Base-by-base conservation (phyloP, 2,329 filamentous ascomycete species). In the Cytospora leucostoma region DNA sequence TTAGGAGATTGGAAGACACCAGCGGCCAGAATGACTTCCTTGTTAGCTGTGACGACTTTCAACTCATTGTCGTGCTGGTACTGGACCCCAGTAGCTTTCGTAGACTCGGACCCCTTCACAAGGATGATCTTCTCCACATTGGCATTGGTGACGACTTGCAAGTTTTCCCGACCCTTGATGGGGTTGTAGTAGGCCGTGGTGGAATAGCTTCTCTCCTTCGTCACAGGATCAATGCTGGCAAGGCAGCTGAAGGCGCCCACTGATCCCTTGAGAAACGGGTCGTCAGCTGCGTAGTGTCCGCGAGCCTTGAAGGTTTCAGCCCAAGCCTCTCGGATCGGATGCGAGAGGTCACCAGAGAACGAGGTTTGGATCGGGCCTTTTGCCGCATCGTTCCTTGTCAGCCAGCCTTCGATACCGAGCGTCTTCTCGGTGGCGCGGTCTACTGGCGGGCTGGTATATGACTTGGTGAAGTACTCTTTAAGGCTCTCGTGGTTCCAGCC, bases 1-100 rank as follows among this genome's bases (percentile, higher is more conserved):
- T 74, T 72, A 0, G 74, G 74, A 0, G 73, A 72, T 37, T 74
- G 70, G 52, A 73, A 69, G 5, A 70, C 57, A 11, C 74, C 74
- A 3, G 67, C 73, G 7, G 71, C 68, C 3, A 76, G 37, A 50
- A 76, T 74, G 2, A 75, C 71, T 59, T 75, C 73, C 27, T 63
- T 60, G 19, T 12, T 49, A 7, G 69, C 71, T 7, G 19, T 35
- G 8, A 68, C 38, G 1, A 54, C 63, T 6, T 56, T 65, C 27
- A 58, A 56, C n/a, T 64, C 56, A 7, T 69, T 69, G 2, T 68
- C 59, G 32, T 68, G 67, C 8, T 62, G 60, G 53, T 62, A 52
- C 35, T 63, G 38, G 17, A 73, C 69, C 2, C 71, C 71, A 3
- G 58, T 69, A 4, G 71, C 71, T 10, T 27, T 53, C 5, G 35